Evolutionary conservation across 2,329 filamentous ascomycete species (phyloP).

Genomic region (Aureobasidium namibiae): DNA sequence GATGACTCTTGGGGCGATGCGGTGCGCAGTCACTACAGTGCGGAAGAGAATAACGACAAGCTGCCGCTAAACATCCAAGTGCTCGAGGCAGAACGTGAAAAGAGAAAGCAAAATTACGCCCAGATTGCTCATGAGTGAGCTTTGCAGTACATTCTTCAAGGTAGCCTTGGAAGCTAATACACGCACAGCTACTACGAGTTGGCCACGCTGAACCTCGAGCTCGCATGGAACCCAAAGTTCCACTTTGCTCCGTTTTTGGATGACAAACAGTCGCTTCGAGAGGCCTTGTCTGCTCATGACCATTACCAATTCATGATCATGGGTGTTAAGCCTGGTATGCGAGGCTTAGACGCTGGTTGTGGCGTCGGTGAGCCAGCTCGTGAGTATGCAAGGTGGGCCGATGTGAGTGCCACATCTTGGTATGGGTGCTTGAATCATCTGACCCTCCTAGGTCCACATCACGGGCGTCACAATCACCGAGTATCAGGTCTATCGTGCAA

Average conservation of each 20-base stretch:
- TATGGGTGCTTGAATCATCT: no score
- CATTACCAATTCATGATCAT: slow-evolving; percentile 92
- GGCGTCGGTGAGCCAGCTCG: slow-evolving; percentile 91
- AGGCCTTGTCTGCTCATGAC: slow-evolving; percentile 89
- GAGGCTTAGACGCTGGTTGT: slow-evolving; percentile 89
- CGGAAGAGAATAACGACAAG: not conserved
- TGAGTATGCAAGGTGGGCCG: slow-evolving; percentile 92
- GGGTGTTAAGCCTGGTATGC: slow-evolving; percentile 75
- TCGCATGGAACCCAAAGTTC: slow-evolving; percentile 92
- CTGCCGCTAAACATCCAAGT: not conserved
- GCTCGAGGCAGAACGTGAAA: not conserved
- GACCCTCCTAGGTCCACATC: slow-evolving; percentile 47
- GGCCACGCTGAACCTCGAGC: slow-evolving; percentile 58
- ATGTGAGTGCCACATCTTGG: slow-evolving; percentile 35
- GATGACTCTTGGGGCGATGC: not conserved
- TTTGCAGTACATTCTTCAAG: not conserved
- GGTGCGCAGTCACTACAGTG: not conserved
- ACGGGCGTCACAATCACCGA: slow-evolving; percentile 97
- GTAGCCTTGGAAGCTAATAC: not conserved
- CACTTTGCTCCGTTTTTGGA: slow-evolving; percentile 92
- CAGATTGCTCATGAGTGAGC: slow-evolving; percentile 5
- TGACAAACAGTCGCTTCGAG: slow-evolving; percentile 74
- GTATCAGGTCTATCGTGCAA: slow-evolving; percentile 93
- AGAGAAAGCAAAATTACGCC: not conserved
- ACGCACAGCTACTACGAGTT: slow-evolving; percentile 40